Evolutionary conservation across 805 yeast species (phyloP).

Genomic region (Wilhelminamyces savonicus): DNA sequence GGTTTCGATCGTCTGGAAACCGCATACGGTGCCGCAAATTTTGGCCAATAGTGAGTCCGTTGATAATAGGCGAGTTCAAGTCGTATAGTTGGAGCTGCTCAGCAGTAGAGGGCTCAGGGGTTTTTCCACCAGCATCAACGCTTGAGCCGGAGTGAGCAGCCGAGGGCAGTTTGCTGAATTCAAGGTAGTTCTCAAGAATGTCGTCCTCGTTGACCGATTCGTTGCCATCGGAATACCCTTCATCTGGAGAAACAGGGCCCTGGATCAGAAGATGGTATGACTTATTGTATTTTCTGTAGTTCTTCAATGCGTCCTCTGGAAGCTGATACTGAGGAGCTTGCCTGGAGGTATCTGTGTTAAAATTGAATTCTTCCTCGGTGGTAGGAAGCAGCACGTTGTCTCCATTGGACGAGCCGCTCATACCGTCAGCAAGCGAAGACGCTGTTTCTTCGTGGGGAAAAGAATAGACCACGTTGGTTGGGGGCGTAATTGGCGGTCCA

Average conservation of each 20-base stretch:
- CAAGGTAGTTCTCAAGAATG: conserved; percentile 1
- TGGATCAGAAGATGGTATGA: neutral
- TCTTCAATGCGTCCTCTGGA: too few species aligned
- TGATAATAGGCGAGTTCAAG: conserved; percentile 24
- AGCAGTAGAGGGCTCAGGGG: conserved; percentile 1
- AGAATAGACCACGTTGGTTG: too few species aligned
- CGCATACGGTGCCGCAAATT: conserved; percentile 16
- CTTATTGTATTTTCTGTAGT: neutral
- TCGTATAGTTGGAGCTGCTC: conserved; percentile 18
- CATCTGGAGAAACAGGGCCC: too few species aligned
- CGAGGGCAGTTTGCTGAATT: neutral
- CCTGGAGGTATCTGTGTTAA: too few species aligned
- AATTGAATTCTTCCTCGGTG: too few species aligned
- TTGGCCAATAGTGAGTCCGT: conserved; percentile 27
- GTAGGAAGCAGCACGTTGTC: too few species aligned
- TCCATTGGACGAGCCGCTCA: too few species aligned
- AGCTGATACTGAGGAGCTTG: too few species aligned
- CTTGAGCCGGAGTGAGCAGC: neutral
- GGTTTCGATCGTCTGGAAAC: neutral
- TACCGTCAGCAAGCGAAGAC: too few species aligned
- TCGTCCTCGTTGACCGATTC: neutral
- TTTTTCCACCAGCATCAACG: neutral
- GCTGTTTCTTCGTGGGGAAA: too few species aligned
- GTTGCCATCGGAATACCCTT: neutral
- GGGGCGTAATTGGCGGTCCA: too few species aligned